Evolutionary conservation across 306 rosid species (phyloP), one percentile per base, ranked within the genome.

Genomic region (Abrus pulchellus): DNA sequence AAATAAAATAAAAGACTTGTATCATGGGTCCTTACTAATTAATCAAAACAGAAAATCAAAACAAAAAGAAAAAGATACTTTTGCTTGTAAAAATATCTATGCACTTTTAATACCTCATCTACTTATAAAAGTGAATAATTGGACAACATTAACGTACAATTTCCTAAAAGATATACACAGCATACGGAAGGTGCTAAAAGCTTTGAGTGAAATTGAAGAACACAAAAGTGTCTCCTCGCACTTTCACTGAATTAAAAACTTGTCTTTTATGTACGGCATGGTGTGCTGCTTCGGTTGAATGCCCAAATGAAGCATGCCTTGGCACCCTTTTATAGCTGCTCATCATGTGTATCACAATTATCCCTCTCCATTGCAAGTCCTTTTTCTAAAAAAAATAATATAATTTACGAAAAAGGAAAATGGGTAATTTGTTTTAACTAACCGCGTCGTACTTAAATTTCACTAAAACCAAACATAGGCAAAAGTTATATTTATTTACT

Each of bases 271-370:
- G 33, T 29, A 28, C 1, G 11, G 1, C 13, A 76, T 27, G 73
- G 14, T 49, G 53, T 40, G 8, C 1, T 64, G 29, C 13, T 48
- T 20, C 33, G 56, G n/a, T 45, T 45, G 14, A 45, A 32, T 80
- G 60, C 3, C 13, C 27, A 12, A 63, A 41, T 40, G 74, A 80
- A 53, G 61, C n/a, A 45, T 49, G 72, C 27, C 47, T 13, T 57
- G 65, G 47, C n/a, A 48, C 66, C 72, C 38, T 77, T 75, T 57
- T 75, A 82, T 75, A 67, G 81, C 4, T 47, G 64, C 30, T 8
- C 53, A 43, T 53, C 40, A 62, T 32, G 64, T 9, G 8, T 36
- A 43, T 72, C 20, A 20, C 20, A 20, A 20, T 20, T 20, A 20
- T 43, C 47, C 47, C 47, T 43, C 8, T 43, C 8, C 47, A 43